phyloP scores from a whole-genome alignment of 306 rosid genomes.

The Cajanus cajan region DNA sequence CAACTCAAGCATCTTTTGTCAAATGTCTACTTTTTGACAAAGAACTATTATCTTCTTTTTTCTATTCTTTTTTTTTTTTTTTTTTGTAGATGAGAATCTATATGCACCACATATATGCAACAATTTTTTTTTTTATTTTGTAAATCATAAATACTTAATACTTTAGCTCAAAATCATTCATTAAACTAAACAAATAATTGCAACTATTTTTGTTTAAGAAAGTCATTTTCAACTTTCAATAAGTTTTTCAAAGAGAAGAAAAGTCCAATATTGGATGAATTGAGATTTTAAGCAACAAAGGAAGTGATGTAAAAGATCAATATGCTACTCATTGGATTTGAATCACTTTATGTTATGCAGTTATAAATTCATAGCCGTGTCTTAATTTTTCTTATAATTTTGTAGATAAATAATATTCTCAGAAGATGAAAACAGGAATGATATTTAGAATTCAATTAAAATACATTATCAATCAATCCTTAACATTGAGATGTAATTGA shows the following conservation, averaged over 20 bases:
- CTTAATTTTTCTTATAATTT: background rate
- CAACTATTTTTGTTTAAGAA: background rate
- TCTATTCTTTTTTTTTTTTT: background rate
- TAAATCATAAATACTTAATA: too few species aligned
- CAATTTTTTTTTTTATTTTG: too few species aligned
- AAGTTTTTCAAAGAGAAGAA: conserved; percentile 6
- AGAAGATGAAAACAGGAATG: conserved; percentile 1
- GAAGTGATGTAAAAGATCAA: background rate
- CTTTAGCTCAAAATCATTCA: too few species aligned
- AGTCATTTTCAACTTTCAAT: background rate
- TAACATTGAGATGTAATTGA: too few species aligned
- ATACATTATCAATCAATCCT: background rate
- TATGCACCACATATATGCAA: background rate
- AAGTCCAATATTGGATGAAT: background rate
- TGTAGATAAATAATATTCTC: background rate
- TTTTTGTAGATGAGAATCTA: conserved; percentile 5
- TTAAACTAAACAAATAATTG: background rate
- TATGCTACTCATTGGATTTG: background rate
- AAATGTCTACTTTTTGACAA: conserved; percentile 12
- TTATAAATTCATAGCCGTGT: background rate
- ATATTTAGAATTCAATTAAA: background rate
- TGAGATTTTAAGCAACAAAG: background rate
- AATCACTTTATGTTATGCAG: background rate
- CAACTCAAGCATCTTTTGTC: conserved; percentile 27
- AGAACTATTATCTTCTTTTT: background rate